Evolutionary conservation across 2,329 filamentous ascomycete genomes (phyloP).

Genomic region (Trichoderma oligosporum): DNA sequence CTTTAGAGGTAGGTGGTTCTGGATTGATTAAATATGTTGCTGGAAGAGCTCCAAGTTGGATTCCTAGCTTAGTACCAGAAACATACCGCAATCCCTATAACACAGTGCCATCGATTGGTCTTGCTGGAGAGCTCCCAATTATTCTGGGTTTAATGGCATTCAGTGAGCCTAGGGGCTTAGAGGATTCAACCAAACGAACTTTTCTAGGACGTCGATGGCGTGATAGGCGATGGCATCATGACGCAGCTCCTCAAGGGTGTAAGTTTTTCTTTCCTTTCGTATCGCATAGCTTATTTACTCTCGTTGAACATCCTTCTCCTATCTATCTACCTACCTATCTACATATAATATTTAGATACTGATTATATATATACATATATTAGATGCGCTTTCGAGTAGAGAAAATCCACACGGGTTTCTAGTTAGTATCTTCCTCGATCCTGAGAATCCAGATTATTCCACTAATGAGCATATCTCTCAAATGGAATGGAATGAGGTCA

Average conservation of each 20-base stretch:
- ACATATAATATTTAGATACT: too few relatives aligned
- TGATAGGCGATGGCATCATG: conserved; percentile 26
- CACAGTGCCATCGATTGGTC: conserved; percentile 28
- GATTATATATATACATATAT: too few relatives aligned
- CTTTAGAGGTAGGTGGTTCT: conserved; percentile 16
- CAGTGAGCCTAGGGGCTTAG: conserved; percentile 9
- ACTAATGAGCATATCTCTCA: conserved; percentile 24
- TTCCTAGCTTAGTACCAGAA: conserved; percentile 36
- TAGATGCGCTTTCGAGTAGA: neutral
- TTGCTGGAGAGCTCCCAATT: conserved; percentile 39
- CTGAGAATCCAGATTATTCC: conserved; percentile 28
- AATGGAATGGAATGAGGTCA: conserved; percentile 28
- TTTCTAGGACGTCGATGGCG: conserved; percentile 30
- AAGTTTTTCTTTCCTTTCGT: conserved; percentile 16
- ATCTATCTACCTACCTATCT: neutral
- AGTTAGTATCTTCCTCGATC: conserved; percentile 34
- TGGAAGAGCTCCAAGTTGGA: conserved; percentile 36
- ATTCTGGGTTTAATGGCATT: conserved; percentile 42
- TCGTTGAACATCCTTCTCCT: too few relatives aligned
- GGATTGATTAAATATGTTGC: conserved; percentile 30
- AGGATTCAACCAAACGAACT: conserved; percentile 12
- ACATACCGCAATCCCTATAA: conserved; percentile 27
- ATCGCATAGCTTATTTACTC: neutral
- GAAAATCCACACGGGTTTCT: conserved; percentile 34
- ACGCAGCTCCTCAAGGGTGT: conserved; percentile 27